These are phyloP conservation scores for Cutaneotrichosporon arboriforme DNA, from an alignment of 1,284 basidiomycete species.

Conservation along the genomic window DNA sequence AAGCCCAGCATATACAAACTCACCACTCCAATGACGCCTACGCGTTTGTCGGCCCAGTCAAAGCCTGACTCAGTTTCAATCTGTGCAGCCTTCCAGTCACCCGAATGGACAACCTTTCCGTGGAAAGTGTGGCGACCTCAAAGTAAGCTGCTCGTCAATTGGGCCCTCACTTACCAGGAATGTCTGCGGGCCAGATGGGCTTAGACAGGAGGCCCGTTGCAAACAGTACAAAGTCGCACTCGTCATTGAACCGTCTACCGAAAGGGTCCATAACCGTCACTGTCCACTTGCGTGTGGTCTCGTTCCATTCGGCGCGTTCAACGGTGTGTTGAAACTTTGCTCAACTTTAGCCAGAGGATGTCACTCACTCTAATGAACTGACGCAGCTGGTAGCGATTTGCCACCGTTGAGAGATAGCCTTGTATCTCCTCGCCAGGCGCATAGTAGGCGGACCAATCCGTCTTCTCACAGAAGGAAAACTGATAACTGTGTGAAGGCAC, in stretches of 20 bases:
- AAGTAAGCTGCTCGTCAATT: not conserved
- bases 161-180: not conserved
- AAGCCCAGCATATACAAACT: not conserved
- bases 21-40: conserved; percentile 17
- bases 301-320: conserved; percentile 27
- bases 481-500: conserved; percentile 32
- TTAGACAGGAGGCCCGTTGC: conserved; percentile 25
- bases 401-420: conserved; percentile 26
- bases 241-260: conserved; percentile 17
- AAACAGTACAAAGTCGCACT: conserved; percentile 36
- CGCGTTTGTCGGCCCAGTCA: conserved; percentile 13
- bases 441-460: conserved; percentile 28
- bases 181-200: conserved; percentile 26
- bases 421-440: conserved; percentile 28
- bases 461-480: conserved; percentile 24
- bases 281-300: conserved; percentile 24
- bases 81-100: conserved; percentile 15
- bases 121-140: conserved; percentile 22
- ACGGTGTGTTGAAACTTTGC: conserved; percentile 25
- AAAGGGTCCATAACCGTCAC: conserved; percentile 14
- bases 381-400: conserved; percentile 23
- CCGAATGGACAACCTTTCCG: conserved; percentile 29
- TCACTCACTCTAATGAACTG: conserved; percentile 19
- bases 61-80: conserved; percentile 6
- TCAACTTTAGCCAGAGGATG: not conserved